Base-by-base conservation (phyloP, 2,329 filamentous ascomycete genomes). In the Pyrenophora tritici-repentis region DNA sequence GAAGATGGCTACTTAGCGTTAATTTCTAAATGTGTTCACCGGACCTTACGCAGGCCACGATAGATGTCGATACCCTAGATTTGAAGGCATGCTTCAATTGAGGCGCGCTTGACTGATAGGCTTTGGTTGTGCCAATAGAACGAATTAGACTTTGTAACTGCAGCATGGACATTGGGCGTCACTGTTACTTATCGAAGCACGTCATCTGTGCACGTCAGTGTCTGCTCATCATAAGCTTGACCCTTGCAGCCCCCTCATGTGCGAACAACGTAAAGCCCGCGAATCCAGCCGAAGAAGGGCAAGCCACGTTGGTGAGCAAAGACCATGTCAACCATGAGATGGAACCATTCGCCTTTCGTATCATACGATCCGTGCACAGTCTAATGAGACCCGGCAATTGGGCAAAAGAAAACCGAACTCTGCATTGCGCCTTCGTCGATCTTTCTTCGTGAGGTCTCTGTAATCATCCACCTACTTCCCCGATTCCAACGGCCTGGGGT, bases 61-160 rank as follows among this genome's bases (percentile, higher is more conserved):
- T 35, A 20, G 34, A 43, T 34, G 33, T 37, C 39, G 29, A 40
- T 53, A 49, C 26, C 26, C 45, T 49, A 49, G 39, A 40, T 35
- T 49, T 39, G 48, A 31, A 29, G 7, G n/a, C 26, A n/a, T 17
- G 14, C 16, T 37, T 32, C 40, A 24, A 6, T 38, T 36, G 12
- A 31, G 17, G 22, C 12, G 45, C 38, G 38, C 31, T 35, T 35
- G 31, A 33, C 38, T 29, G 44, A 34, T 22, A 33, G 18, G 34
- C 26, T n/a, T 37, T 40, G 31, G 20, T 47, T 47, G 42, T 43
- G 34, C 38, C 20, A 48, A 42, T 52, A 42, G 36, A 47, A 47
- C 14, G 13, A 24, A 12, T 17, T 44, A 37, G 14, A 26, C 20
- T 24, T 31, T 36, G n/a, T 29, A 44, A 18, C 18, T 8, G 18